Base-by-base conservation (phyloP, 148 eudicot genomes). In the Rheum nobile region DNA sequence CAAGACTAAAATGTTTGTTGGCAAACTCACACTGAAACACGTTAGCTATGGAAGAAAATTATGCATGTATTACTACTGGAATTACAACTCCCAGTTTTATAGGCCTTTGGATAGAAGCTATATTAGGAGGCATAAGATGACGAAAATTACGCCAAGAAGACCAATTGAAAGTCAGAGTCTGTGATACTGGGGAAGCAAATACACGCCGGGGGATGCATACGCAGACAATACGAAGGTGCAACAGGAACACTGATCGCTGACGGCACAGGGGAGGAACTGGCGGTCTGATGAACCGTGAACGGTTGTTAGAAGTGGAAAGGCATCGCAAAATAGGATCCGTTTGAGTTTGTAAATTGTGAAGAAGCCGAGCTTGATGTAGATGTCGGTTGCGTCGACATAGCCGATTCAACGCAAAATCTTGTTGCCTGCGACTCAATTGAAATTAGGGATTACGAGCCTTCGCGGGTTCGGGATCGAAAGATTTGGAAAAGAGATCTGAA, bases 231-330 rank as follows among this genome's bases (percentile, higher is more conserved):
- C 76, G 6, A 39, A 67, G 83, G 24, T 1, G 82, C 68, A 8
- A 79, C 32, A 5, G 80, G 77, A 22, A 43, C 42, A 32, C 42
- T 75, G 6, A 72, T 42, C 11, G 63, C 35, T 17, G 76, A 75
- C 8, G 79, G 28, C 50, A 84, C 75, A 26, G 80, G 74, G 83
- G 72, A 19, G 73, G 73, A 6, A 71, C 73, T 21, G 73, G 22
- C 14, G 89, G 81, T 57, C 71, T 86, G 24, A 76, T n/a, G n/a
- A n/a, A n/a, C n/a, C n/a, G n/a, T 79, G 82, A 86, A 84, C 13
- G 83, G 77, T 69, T 87, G 89, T 77, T 93, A 94, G 6, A 93
- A 85, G 79, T 93, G 96, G 72, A 93, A 90, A 28, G 98, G 96
- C 75, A 88, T 87, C 67, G 96, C 94, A 57, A 93, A 93, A 80